Percentiles rank a stretch among this genome's conserved stretches.
Conservation (phyloP, 176 grass and related monocot species). For the Cenchrus fungigraminus region DNA sequence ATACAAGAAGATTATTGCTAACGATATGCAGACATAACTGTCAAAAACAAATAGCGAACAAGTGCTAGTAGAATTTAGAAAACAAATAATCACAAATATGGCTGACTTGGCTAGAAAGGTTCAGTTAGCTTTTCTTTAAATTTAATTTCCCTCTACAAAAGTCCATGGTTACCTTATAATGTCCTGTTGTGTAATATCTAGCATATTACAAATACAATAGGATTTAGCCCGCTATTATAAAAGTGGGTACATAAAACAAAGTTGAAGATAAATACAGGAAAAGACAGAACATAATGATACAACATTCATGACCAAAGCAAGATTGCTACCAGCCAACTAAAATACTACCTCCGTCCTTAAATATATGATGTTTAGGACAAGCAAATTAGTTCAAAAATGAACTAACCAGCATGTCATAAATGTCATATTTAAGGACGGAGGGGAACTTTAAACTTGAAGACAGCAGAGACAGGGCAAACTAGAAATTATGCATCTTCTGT, state of each 20-base stretch:
- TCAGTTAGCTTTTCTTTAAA: conserved; percentile 4
- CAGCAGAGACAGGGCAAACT: conserved; percentile 12
- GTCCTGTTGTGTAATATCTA: conserved; percentile 8
- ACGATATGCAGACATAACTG: conserved; percentile 17
- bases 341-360: not conserved
- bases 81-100: not conserved
- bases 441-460: conserved; percentile 4
- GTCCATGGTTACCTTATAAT: not conserved
- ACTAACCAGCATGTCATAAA: too few species aligned
- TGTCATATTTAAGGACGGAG: too few species aligned
- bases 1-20: conserved; percentile 56
- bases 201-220: conserved; percentile 1
- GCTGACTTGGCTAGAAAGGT: not conserved
- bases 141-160: conserved; percentile 7
- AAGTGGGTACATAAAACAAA: conserved; percentile 21
- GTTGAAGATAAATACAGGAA: conserved; percentile 5
- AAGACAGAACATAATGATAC: conserved; percentile 28
- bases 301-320: conserved; percentile 15
- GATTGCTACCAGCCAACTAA: not conserved
- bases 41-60: conserved; percentile 7
- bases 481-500: conserved; percentile 7
- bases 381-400: too few species aligned
- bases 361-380: too few species aligned
- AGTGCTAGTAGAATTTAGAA: not conserved
- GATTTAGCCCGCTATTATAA: not conserved